phyloP scores from a whole-genome alignment of 2,329 filamentous ascomycete species.

The Colletotrichum sp. region DNA sequence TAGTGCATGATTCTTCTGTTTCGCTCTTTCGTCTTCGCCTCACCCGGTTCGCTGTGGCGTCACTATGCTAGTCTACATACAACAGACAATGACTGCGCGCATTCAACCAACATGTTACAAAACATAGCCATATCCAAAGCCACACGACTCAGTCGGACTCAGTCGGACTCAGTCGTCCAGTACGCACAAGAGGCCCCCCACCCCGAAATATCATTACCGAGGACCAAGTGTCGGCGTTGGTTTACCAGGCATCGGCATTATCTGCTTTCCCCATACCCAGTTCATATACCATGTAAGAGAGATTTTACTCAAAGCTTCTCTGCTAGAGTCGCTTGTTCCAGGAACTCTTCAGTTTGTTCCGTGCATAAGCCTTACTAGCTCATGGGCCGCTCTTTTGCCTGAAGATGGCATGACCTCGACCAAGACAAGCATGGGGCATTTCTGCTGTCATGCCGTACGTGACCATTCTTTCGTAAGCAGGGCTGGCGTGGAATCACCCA shows the following conservation, averaged over 20 bases:
- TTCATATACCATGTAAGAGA: not conserved
- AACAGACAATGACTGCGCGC: not conserved
- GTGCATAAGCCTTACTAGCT: not conserved
- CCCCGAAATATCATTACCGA: not conserved
- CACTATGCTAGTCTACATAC: not conserved
- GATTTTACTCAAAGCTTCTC: not conserved
- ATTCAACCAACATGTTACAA: not conserved
- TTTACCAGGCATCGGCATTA: not conserved
- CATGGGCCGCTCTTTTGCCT: not conserved
- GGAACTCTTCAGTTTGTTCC: not conserved
- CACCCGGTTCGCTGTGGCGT: not conserved
- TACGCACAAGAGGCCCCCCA: not conserved
- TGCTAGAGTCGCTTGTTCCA: not conserved
- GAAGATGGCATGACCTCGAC: not conserved
- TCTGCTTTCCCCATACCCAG: not conserved
- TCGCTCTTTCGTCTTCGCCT: not conserved
- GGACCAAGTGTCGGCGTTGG: not conserved
- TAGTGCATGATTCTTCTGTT: not conserved
- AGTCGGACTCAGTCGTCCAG: not conserved
- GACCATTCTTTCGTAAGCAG: not conserved
- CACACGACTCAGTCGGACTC: not conserved
- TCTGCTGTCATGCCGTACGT: not conserved
- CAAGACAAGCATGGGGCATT: not conserved
- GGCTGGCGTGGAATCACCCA: not conserved
- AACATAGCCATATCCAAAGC: not conserved